Base-by-base conservation (phyloP, 768 basidiomycete genomes). In the Russula ochroleuca region DNA sequence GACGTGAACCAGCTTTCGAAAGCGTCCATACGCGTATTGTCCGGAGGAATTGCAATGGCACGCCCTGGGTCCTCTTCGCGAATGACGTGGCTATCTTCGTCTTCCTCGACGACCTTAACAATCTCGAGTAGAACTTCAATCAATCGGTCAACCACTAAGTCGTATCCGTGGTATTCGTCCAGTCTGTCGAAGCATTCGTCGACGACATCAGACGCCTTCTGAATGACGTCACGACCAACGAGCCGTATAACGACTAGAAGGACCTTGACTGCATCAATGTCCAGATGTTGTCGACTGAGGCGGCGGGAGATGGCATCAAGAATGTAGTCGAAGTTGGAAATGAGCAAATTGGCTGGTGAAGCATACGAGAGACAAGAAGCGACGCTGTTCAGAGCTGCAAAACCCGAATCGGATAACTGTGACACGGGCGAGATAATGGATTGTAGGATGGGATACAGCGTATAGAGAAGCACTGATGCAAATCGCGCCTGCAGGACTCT, bases 161-260 rank as follows among this genome's bases (percentile, higher is more conserved):
- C 85, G 74, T 99, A 98, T 15, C 94, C 96, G 73, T 98, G 96
- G 72, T 85, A 98, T 67, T 97, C 94, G 70, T 98, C 97, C 21
- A 98, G 78, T 33, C 94, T 85, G 74, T 98, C 96, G 69, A 98
- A 98, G 65, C 96, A 95, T 73, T 97, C 95, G 73, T 97, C 96
- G 11, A 98, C 94, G 11, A 98, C 86, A 73, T 98, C 97, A 15
- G 88, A 86, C 9, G 97, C 94, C 68, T 86, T 86, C 51, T 90
- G 86, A 0, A 98, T 92, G 37, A 98, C 85, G 59, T 90, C 88
- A 33, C 80, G 79, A 0, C 97, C 96, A 8, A 96, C 91, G 14
- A 98, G 79, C 10, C 89, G 86, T 61, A 98, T 83, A 72, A 98
- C 85, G 31, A 94, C 77, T 15, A 85, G 83, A 23, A 99, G 79